Conservation (phyloP, 2,329 filamentous ascomycete genomes). For the Epichloe festucae region DNA sequence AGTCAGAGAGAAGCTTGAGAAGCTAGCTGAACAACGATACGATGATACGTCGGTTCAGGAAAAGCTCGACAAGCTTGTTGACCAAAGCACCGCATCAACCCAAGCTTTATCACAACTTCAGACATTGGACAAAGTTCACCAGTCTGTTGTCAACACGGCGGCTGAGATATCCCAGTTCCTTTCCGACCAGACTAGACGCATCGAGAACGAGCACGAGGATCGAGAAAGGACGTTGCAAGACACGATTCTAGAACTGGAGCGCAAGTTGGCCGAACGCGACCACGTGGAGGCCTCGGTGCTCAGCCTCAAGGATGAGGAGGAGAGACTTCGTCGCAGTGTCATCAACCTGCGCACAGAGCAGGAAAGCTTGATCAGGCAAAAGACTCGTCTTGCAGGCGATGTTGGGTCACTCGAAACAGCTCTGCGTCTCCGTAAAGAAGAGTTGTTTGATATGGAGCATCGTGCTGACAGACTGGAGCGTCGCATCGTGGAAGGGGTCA, state of each 20-base stretch:
- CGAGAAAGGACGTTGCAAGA: conserved; percentile 71
- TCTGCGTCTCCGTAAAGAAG: conserved; percentile 75
- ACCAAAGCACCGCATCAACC: conserved; percentile 50
- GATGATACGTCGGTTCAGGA: conserved; percentile 20
- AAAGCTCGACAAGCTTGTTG: conserved; percentile 38
- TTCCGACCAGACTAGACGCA: conserved; percentile 59
- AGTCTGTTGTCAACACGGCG: conserved; percentile 74
- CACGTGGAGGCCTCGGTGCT: conserved; percentile 44
- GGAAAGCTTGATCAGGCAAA: conserved; percentile 64
- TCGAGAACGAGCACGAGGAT: conserved; percentile 64
- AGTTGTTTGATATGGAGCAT: conserved; percentile 79
- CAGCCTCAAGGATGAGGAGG: conserved; percentile 38
- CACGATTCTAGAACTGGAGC: conserved; percentile 67
- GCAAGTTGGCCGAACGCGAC: conserved; percentile 53
- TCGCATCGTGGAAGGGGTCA: conserved; percentile 85
- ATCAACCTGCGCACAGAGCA: conserved; percentile 51
- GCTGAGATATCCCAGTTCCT: conserved; percentile 76
- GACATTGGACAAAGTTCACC: conserved; percentile 77
- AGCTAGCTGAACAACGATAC: conserved; percentile 21
- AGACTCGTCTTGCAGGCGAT: conserved; percentile 68
- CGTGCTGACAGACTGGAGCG: conserved; percentile 83
- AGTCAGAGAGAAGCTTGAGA: conserved; percentile 38
- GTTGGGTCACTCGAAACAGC: conserved; percentile 87
- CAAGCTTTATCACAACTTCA: conserved; percentile 65
- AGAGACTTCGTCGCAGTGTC: conserved; percentile 40